A percentile compares a stretch with the other conserved stretches of the same genome.
These are phyloP conservation scores for Aspergillus amoenus DNA, from an alignment of 2,329 filamentous ascomycete genomes.

Conservation along the genomic window DNA sequence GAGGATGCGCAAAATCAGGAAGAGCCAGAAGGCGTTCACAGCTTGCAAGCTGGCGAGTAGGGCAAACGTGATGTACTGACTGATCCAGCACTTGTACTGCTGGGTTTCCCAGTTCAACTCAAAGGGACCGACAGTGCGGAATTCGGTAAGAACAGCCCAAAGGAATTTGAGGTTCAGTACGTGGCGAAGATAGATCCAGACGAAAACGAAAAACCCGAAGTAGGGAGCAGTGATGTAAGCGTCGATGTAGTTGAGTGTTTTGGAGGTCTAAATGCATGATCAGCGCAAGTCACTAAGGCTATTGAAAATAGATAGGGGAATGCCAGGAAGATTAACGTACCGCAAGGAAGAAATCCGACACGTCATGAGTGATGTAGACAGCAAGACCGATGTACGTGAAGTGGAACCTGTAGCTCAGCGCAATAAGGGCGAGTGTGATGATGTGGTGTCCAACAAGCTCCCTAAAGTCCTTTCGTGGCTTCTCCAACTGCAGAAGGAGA, in stretches of 20 bases:
- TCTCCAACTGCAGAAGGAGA: slow-evolving; percentile 81
- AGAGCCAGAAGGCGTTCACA: slow-evolving; percentile 49
- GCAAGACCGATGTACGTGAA: slow-evolving; percentile 93
- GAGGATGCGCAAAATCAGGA: slow-evolving; percentile 45
- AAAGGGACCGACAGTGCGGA: slow-evolving; percentile 48
- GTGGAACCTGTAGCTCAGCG: slow-evolving; percentile 88
- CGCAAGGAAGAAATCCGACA: slow-evolving; percentile 93
- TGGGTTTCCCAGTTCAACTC: slow-evolving; percentile 50
- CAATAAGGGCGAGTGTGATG: slow-evolving; percentile 81
- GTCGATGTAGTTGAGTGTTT: slow-evolving; percentile 88
- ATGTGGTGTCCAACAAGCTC: slow-evolving; percentile 91
- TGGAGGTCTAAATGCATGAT: slow-evolving; percentile 65
- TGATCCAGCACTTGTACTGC: slow-evolving; percentile 51
- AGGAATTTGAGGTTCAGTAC: slow-evolving; percentile 55
- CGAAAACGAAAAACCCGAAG: slow-evolving; percentile 75
- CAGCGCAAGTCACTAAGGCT: neutral
- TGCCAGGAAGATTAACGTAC: slow-evolving; percentile 47
- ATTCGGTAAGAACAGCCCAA: slow-evolving; percentile 48
- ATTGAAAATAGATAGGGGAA: neutral
- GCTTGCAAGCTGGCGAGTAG: slow-evolving; percentile 46
- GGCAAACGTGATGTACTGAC: slow-evolving; percentile 47
- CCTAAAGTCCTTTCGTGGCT: slow-evolving; percentile 91
- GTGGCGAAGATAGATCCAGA: slow-evolving; percentile 90
- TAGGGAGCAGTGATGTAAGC: slow-evolving; percentile 76
- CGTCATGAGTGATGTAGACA: slow-evolving; percentile 92